These are phyloP conservation scores for Penicillium crystallinum DNA, from an alignment of 495 filamentous ascomycete genomes.

Conservation along the genomic window DNA sequence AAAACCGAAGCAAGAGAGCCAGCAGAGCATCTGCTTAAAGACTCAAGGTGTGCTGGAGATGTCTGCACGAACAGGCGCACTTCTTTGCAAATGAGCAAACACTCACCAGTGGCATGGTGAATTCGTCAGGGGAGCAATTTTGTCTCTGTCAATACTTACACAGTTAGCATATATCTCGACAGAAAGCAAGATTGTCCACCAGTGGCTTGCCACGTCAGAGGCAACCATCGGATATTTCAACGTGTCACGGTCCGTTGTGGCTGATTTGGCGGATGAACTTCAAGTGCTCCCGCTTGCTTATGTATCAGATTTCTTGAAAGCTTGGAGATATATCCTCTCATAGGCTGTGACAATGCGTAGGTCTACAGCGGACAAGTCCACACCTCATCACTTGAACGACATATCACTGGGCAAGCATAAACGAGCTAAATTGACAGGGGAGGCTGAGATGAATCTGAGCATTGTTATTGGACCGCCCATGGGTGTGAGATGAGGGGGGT, in stretches of 20 bases:
- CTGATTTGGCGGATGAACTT: conserved; percentile 5
- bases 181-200: conserved; percentile 9
- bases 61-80: neutral
- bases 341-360: conserved; percentile 14
- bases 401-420: conserved; percentile 7
- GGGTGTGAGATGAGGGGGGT: conserved; percentile 9
- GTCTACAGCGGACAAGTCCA: conserved; percentile 5
- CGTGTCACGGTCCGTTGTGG: conserved; percentile 10
- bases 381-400: conserved; percentile 6
- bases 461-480: conserved; percentile 12
- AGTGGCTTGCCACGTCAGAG: conserved; percentile 29
- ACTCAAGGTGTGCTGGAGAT: conserved; percentile 12
- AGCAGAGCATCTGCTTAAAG: neutral
- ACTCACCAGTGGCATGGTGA: conserved; percentile 7
- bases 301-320: conserved; percentile 19
- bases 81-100: neutral
- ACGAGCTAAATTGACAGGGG: conserved; percentile 5
- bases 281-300: conserved; percentile 11
- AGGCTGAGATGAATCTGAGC: conserved; percentile 6
- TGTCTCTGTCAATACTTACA: conserved; percentile 13
- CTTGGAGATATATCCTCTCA: conserved; percentile 6
- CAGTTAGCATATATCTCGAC: neutral
- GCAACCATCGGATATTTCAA: conserved; percentile 9
- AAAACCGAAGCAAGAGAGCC: conserved; percentile 14
- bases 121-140: conserved; percentile 5